Evolutionary conservation across 1,284 basidiomycete genomes (phyloP).

Genomic region (Cryptococcus sp.): DNA sequence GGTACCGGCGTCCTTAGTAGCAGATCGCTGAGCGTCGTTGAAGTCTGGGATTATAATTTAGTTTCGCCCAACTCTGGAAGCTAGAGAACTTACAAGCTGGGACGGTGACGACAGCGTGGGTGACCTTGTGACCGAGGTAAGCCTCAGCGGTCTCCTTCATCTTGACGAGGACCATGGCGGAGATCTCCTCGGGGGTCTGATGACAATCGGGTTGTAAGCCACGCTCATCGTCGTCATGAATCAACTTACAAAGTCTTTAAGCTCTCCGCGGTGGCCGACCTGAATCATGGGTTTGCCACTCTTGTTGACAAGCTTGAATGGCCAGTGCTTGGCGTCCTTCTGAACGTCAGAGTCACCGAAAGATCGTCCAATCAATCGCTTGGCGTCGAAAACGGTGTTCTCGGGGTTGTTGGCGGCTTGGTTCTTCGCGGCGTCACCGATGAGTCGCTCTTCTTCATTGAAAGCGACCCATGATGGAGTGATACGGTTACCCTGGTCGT

Average conservation of each 20-base stretch:
- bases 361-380: slow-evolving; percentile 86
- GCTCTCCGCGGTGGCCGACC: slow-evolving; percentile 87
- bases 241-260: slow-evolving; percentile 64
- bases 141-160: slow-evolving; percentile 99
- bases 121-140: slow-evolving; percentile 94
- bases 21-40: slow-evolving; percentile 98
- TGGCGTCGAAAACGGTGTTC: slow-evolving; percentile 78
- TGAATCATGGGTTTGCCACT: slow-evolving; percentile 82
- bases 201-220: slow-evolving; percentile 17
- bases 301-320: slow-evolving; percentile 85
- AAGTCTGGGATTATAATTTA: slow-evolving; percentile 59
- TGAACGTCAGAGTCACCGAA: slow-evolving; percentile 65
- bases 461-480: slow-evolving; percentile 94
- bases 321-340: slow-evolving; percentile 87
- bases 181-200: slow-evolving; percentile 56
- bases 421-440: slow-evolving; percentile 64
- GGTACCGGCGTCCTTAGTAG: slow-evolving; percentile 96
- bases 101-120: slow-evolving; percentile 96
- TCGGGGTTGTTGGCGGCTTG: slow-evolving; percentile 60
- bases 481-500: slow-evolving; percentile 96
- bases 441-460: slow-evolving; percentile 84
- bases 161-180: slow-evolving; percentile 92
- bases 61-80: slow-evolving; percentile 10
- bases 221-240: neutral
- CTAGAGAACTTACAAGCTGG: slow-evolving; percentile 67